Base-by-base conservation (phyloP, 495 filamentous ascomycete genomes). In the Penicillium arizonense region DNA sequence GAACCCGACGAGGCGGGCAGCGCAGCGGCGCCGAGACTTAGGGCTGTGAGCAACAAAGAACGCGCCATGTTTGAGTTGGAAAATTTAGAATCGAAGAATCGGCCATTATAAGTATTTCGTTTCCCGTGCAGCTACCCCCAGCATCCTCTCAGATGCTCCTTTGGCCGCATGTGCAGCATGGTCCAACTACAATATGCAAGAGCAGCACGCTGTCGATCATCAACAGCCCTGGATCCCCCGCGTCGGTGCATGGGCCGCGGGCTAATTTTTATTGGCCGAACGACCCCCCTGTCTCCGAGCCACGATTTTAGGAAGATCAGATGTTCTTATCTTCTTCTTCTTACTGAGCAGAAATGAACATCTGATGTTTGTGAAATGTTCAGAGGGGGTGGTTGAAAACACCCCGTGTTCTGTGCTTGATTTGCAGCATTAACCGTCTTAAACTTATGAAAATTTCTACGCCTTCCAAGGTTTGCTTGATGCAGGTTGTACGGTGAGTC, bases 1-100 rank as follows among this genome's bases (percentile, higher is more conserved):
- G 65, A 56, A 11, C 48, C 50, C 21, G 59, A 58, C 2, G 47
- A 43, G 45, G 41, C 32, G 6, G 61, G 58, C 2, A 41, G 43
- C 24, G 52, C 52, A 1, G 36, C 36, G 43, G 38, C 47, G 14
- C 56, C 56, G 18, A 59, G 43, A 28, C 46, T 54, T 16, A 56
- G 47, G 42, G 47, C 47, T 33, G n/a, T 9, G 5, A 50, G 20
- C 11, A 50, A 20, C 34, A 50, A 4, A 42, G 38, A 34, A n/a
- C 47, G 47, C 37, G 37, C 30, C 47, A 50, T 50, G 26, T 30
- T 44, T 41, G 3, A 23, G 13, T 20, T 34, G 14, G 4, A 38
- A 39, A 48, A 26, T 2, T 14, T 32, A 2, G 3, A 33, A 1
- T 23, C 4, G 18, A 35, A 2, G 32, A 47, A 10, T 16, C 16